Base-by-base conservation (phyloP, 2,329 filamentous ascomycete genomes). In the Scorias spongiosa region DNA sequence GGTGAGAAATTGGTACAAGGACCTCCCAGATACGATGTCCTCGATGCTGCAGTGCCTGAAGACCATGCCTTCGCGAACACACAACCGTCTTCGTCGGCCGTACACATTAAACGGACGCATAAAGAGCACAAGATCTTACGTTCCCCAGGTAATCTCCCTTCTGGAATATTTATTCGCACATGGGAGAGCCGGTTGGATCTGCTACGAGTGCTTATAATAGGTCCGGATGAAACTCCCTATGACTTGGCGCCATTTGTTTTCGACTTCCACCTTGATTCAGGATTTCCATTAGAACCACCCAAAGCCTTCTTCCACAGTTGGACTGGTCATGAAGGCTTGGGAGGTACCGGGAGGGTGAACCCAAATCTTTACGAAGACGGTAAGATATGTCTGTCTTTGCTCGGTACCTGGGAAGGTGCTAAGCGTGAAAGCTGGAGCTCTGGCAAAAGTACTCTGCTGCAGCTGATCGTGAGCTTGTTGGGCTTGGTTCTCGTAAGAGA, bases 291-390 rank as follows among this genome's bases (percentile, higher is more conserved):
- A n/a, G 54, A 60, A 2, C 70, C 75, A 2, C 75, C 75, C 0
- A 56, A 61, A n/a, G 68, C 69, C 1, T 72, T 66, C 57, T 80
- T 79, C 56, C 74, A 79, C 55, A 74, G 69, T 42, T 78, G 74
- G 74, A 42, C 52, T 50, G 47, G 57, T 45, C 43, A 59, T 45
- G 40, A 55, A 44, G 46, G 50, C 4, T 49, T 57, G 6, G 55
- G 57, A 4, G 56, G 54, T 2, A 46, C 51, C 2, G 58, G 54
- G 17, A 39, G 54, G 9, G 55, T 78, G 18, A 80, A 79, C 49
- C 75, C 75, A 0, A 80, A 80, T 49, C 57, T 80, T 1, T 78
- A 78, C 55, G 74, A 78, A 49, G 70, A 77, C 47, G 75, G 75
- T 18, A 76, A 72, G 52, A 76, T 79, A 29, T 79, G 76, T 51